Evolutionary conservation across 768 basidiomycete genomes (phyloP), one percentile per base, ranked within the genome.

Genomic region (Agrocybe chaxingu): DNA sequence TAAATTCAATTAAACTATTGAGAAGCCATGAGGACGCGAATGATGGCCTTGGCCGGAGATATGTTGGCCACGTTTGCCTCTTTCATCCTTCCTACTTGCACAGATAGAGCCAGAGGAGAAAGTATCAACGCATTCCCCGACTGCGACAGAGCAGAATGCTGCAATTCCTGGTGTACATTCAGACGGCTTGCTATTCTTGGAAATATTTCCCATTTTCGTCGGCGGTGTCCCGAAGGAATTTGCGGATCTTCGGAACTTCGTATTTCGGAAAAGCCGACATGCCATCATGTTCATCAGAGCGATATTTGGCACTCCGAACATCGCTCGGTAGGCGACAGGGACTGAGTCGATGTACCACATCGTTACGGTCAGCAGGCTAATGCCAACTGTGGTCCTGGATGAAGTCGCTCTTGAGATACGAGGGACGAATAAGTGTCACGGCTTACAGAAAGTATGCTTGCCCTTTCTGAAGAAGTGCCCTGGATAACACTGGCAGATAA

Each of bases 381-480:
- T 48, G 1, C 38, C 45, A 9, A 55, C 53, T 5, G 58, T 59
- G 12, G 42, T 55, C 46, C 57, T 58, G 16, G 29, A 36, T 2
- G 8, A 8, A 12, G 18, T 45, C 32, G 49, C 8, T n/a, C 7
- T 43, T 34, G 11, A 10, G n/a, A n/a, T 12, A 4, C 34, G 11
- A 16, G 13, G 13, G 3, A 37, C 33, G 9, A 13, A 35, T 31
- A 33, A 8, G 29, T 5, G 9, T 2, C 24, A 5, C 24, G 5
- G 59, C 66, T 13, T 45, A 69, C 67, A 67, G 35, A 45, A 66
- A 68, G 47, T 69, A 70, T 6, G 55, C 51, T 51, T 67, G 66
- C 5, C 68, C 68, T 11, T 66, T 65, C 33, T 57, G 59, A 5
- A 67, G 48, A 1, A 69, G 39, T 2, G 57, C 52, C 36, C 55